Evolutionary conservation across 73 alveolate genomes (phyloP).

Genomic region (Symbiodinium pilosum): DNA sequence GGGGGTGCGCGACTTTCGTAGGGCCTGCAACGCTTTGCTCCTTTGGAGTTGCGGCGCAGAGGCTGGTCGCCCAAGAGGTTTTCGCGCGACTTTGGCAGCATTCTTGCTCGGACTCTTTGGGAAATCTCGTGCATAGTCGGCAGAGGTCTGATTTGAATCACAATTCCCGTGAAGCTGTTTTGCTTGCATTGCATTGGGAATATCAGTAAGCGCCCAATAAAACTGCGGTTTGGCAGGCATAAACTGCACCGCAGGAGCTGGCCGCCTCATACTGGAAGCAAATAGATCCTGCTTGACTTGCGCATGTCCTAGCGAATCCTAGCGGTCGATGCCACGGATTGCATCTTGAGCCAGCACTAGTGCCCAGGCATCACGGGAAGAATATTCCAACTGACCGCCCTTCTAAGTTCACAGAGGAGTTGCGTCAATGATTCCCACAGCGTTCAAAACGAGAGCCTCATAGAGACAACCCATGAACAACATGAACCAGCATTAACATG

Average conservation of each 20-base stretch:
- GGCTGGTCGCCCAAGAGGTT: conserved; percentile 4
- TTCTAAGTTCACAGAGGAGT: no score
- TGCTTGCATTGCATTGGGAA: conserved; percentile 4
- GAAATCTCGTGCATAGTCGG: neutral
- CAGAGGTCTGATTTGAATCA: neutral
- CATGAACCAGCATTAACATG: no score
- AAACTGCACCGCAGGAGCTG: conserved; percentile 17
- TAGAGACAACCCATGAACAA: no score
- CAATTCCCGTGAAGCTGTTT: neutral
- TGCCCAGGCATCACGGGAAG: no score
- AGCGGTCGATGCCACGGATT: neutral
- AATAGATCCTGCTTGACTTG: neutral
- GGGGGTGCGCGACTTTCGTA: neutral
- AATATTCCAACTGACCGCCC: no score
- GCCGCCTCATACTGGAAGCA: neutral
- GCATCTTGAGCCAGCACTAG: neutral
- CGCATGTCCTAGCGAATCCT: neutral
- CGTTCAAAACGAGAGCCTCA: no score
- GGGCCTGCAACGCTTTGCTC: neutral
- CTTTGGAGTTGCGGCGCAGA: neutral
- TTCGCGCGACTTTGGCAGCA: neutral
- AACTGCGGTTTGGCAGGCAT: conserved; percentile 60
- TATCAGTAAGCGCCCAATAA: conserved; percentile 80
- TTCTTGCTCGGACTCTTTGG: neutral
- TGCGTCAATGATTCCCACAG: no score